A percentile compares a stretch with the other conserved stretches of the same genome.
These are phyloP conservation scores for Magnusiomyces paraingens DNA, from an alignment of 1,139 yeast species.

Conservation along the genomic window DNA sequence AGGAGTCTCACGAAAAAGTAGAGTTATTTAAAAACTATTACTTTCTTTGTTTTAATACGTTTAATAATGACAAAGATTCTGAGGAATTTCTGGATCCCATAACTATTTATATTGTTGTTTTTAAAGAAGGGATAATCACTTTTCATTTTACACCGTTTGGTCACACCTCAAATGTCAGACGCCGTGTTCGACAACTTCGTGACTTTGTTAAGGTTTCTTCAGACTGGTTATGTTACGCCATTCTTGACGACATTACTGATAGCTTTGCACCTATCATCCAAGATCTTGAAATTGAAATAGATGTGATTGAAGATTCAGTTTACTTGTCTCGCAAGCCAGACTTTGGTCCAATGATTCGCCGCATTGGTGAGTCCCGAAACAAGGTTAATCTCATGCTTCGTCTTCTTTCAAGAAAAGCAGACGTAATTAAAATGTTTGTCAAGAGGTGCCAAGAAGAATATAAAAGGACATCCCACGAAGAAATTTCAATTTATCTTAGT, in stretches of 20 bases:
- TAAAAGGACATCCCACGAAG: constrained; percentile 38
- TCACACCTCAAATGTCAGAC: constrained; percentile 81
- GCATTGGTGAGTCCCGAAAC: constrained; percentile 83
- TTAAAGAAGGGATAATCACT: constrained; percentile 73
- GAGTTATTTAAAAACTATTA: constrained; percentile 86
- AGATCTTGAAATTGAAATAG: constrained; percentile 84
- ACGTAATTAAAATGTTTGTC: constrained; percentile 95
- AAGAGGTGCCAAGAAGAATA: constrained; percentile 80
- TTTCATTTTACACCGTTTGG: constrained; percentile 79
- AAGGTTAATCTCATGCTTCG: constrained; percentile 92
- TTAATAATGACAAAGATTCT: constrained; percentile 59
- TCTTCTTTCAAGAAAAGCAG: constrained; percentile 88
- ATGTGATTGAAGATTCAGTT: constrained; percentile 82
- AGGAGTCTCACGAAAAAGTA: constrained; percentile 92
- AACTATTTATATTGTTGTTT: constrained; percentile 81
- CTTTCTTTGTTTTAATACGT: constrained; percentile 87
- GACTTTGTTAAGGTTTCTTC: constrained; percentile 84
- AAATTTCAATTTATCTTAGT: constrained; percentile 65
- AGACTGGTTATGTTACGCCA: constrained; percentile 91
- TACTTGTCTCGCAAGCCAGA: constrained; percentile 57
- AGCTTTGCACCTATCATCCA: constrained; percentile 88
- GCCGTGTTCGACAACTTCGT: constrained; percentile 84
- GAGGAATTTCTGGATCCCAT: constrained; percentile 84
- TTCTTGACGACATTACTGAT: constrained; percentile 91
- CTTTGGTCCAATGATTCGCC: constrained; percentile 56